phyloP scores from a whole-genome alignment of 176 grass and related monocot species.

The Luzula sylvatica region DNA sequence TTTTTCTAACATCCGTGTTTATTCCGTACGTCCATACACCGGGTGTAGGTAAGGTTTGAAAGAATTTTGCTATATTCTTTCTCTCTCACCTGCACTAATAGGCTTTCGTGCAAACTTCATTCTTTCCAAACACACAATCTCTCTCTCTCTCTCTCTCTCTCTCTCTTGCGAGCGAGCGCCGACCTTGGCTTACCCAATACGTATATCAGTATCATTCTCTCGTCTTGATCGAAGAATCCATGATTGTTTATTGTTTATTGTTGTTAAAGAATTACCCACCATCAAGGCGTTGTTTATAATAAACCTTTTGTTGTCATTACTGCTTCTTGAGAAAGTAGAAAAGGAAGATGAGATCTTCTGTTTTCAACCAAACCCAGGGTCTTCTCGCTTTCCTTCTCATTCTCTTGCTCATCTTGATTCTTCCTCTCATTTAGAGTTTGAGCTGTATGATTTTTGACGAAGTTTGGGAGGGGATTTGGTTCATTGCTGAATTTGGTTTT shows the following conservation, averaged over 20 bases:
- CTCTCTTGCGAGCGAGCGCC: neutral
- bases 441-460: slow-evolving; percentile 7
- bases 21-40: neutral
- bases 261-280: neutral
- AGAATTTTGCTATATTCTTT: neutral
- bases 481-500: slow-evolving; percentile 16
- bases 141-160: neutral
- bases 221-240: slow-evolving; percentile 17
- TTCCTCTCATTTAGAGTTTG: slow-evolving; percentile 21
- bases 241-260: no score
- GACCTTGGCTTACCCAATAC: neutral
- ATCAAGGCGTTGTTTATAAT: neutral
- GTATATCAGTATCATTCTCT: slow-evolving; percentile 3
- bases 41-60: neutral
- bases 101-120: neutral
- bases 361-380: neutral
- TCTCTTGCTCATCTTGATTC: slow-evolving; percentile 18
- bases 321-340: neutral
- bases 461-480: slow-evolving; percentile 25
- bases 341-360: slow-evolving; percentile 15
- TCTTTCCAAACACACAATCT: neutral
- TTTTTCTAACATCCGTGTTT: neutral
- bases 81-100: neutral
- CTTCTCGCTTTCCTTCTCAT: slow-evolving; percentile 16
- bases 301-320: slow-evolving; percentile 3